phyloP scores from a whole-genome alignment of 192 early-diverging fungal genomes.

The Backusella tuberculispora region DNA sequence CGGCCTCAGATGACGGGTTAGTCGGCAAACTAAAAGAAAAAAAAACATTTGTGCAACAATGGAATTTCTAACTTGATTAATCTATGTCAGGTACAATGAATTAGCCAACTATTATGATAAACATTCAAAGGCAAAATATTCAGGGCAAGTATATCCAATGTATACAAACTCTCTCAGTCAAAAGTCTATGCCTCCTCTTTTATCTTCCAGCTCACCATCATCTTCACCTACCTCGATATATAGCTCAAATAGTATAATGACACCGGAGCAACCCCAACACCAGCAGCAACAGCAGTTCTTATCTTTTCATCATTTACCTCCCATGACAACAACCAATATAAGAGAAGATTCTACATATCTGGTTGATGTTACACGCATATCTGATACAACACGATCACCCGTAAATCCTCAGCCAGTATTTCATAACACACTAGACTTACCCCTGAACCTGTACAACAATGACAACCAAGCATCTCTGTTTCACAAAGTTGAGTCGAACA shows the following conservation, averaged over 20 bases:
- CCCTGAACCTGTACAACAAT: conserved; percentile 6
- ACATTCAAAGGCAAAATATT: neutral
- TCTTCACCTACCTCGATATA: neutral
- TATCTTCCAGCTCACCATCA: neutral
- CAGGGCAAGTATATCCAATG: neutral
- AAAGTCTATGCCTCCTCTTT: neutral
- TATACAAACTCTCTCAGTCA: neutral
- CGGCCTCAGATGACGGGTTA: conserved; percentile 15
- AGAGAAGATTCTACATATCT: conserved; percentile 17
- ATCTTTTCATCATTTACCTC: conserved; percentile 9
- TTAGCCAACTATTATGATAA: neutral
- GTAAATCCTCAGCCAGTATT: conserved; percentile 5
- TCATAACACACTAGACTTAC: neutral
- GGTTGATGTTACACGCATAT: conserved; percentile 9
- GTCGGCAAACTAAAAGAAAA: neutral
- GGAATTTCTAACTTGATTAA: neutral
- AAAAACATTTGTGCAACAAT: neutral
- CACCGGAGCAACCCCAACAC: neutral
- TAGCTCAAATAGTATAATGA: neutral
- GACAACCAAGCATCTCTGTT: conserved; percentile 7
- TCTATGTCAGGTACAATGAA: conserved; percentile 8
- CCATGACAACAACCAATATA: conserved; percentile 5
- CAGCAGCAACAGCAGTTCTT: conserved; percentile 1
- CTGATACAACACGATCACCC: conserved; percentile 4
- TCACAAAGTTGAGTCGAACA: conserved; percentile 7